Percentiles rank a stretch among this genome's conserved stretches.
Evolutionary conservation across 116 monocot genomes (phyloP).

Genomic region (Dioscorea cayenensis): DNA sequence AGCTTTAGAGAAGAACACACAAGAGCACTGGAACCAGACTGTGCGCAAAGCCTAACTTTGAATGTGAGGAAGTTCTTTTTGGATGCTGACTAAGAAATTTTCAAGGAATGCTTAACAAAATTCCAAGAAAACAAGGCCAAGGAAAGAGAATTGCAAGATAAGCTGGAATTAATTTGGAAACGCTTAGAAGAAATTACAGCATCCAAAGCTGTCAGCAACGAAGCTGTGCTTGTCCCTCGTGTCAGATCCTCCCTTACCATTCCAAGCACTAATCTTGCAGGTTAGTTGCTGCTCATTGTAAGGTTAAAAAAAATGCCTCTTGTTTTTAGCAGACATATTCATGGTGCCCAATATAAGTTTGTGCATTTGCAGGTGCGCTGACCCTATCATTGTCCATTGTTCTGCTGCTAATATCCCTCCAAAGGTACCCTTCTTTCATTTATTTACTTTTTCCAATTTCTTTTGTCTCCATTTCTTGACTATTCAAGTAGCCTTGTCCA

Average conservation of each 20-base stretch:
- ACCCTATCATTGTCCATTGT: too few relatives aligned
- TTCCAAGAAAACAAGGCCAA: conserved; percentile 8
- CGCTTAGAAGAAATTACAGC: conserved; percentile 7
- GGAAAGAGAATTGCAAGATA: conserved; percentile 1
- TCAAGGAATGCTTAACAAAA: conserved; percentile 2
- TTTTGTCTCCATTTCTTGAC: too few relatives aligned
- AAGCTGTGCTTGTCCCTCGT: conserved; percentile 8
- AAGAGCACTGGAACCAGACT: conserved; percentile 5
- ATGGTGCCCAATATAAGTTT: too few relatives aligned
- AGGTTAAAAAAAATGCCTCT: not conserved
- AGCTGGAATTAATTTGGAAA: conserved; percentile 10
- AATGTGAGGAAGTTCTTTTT: conserved; percentile 7
- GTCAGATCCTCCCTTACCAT: conserved; percentile 2
- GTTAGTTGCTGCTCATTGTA: not conserved
- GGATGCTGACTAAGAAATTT: conserved; percentile 10
- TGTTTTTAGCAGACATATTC: not conserved
- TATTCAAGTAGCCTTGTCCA: too few relatives aligned
- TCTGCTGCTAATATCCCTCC: too few relatives aligned
- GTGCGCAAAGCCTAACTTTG: conserved; percentile 10
- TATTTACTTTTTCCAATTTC: too few relatives aligned
- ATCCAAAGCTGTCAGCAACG: conserved; percentile 8
- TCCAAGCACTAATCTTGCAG: not conserved
- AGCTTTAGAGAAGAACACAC: conserved; percentile 1
- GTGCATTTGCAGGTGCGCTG: too few relatives aligned
- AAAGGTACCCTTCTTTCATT: too few relatives aligned